A percentile compares a stretch with the other conserved stretches of the same genome.
Evolutionary conservation across 805 yeast genomes (phyloP).

Genomic region (Ogataea neopini): DNA sequence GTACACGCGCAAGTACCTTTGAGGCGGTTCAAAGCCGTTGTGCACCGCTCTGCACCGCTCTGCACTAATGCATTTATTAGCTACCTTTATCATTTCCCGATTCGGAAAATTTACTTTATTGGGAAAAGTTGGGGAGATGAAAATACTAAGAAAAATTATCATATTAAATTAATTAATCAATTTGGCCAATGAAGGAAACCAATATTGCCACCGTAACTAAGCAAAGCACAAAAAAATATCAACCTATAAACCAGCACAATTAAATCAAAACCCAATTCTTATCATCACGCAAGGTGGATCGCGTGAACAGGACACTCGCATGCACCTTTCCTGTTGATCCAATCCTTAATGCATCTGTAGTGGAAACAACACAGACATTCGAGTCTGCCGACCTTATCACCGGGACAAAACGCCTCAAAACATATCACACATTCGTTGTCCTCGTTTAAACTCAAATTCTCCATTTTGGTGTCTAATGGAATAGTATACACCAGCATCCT

Average conservation of each 20-base stretch:
- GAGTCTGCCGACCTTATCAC: slow-evolving; percentile 86
- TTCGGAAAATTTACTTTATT: slow-evolving; percentile 3
- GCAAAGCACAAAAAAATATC: background rate
- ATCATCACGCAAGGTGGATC: slow-evolving; percentile 33
- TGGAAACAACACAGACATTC: slow-evolving; percentile 96
- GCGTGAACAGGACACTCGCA: slow-evolving; percentile 88
- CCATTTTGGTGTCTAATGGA: slow-evolving; percentile 39
- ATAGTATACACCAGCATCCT: slow-evolving; percentile 82
- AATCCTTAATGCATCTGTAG: slow-evolving; percentile 82
- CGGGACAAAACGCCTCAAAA: slow-evolving; percentile 81
- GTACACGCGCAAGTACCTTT: background rate
- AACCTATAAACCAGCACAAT: background rate
- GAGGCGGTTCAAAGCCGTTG: background rate
- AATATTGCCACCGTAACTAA: background rate
- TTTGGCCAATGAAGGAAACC: background rate
- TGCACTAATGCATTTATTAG: background rate
- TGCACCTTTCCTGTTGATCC: slow-evolving; percentile 86
- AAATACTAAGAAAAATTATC: background rate
- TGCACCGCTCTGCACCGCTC: background rate
- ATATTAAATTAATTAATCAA: background rate
- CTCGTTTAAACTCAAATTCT: slow-evolving; percentile 28
- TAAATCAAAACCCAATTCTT: background rate
- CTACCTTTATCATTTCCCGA: slow-evolving; percentile 3
- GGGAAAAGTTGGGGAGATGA: slow-evolving; percentile 4
- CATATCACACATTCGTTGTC: slow-evolving; percentile 91